Evolutionary conservation across 495 filamentous ascomycete species (phyloP).

Genomic region (Platismatia glauca): DNA sequence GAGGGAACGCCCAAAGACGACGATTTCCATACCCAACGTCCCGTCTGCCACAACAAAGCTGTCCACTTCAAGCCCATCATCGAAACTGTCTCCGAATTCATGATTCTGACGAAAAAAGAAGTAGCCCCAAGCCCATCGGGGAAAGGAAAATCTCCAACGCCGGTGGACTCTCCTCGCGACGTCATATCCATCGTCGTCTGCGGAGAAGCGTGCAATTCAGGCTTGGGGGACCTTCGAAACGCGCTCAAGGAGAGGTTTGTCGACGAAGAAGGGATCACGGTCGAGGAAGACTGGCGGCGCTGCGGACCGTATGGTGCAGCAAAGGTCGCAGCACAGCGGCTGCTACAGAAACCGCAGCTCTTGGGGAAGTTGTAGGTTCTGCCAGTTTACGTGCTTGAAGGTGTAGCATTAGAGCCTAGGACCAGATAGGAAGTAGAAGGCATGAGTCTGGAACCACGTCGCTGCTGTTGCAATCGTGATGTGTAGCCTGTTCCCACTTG

Average conservation of each 20-base stretch:
- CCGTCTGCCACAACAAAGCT: no score
- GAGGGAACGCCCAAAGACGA: neutral
- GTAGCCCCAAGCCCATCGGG: no score
- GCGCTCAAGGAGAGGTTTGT: neutral
- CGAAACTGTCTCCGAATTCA: no score
- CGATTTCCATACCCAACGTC: neutral
- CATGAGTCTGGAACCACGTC: no score
- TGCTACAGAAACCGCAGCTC: neutral
- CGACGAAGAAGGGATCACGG: neutral
- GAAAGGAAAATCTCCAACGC: no score
- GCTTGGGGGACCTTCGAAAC: rapidly evolving
- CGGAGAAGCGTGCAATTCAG: neutral
- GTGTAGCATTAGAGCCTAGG: neutral
- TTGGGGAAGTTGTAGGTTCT: neutral
- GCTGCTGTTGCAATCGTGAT: no score
- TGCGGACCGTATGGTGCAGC: neutral
- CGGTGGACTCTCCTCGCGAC: no score
- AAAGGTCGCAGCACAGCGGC: neutral
- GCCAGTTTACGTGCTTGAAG: neutral
- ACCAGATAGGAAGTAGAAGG: no score
- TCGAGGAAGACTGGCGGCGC: neutral
- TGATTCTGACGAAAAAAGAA: no score
- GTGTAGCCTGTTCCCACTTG: no score
- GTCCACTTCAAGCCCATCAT: no score
- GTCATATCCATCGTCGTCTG: neutral